Percentiles rank a stretch among this genome's conserved stretches.
These are phyloP conservation scores for Peronospora farinosa DNA, from an alignment of 352 stramenopile genomes.

Conservation along the genomic window DNA sequence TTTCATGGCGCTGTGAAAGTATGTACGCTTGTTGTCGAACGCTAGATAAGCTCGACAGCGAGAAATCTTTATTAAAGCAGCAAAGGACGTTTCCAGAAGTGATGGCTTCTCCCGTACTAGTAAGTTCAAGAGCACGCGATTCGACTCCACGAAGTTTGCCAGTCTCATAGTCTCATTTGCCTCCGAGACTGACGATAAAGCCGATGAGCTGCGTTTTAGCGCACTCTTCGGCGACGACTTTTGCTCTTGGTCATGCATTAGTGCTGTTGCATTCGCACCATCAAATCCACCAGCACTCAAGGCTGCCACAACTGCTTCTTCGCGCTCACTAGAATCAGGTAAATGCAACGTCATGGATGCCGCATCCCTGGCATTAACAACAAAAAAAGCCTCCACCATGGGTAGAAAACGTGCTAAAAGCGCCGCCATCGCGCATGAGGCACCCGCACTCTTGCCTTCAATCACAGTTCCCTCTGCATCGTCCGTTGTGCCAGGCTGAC, in stretches of 20 bases:
- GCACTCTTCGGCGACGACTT: slow-evolving; percentile 24
- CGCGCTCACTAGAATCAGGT: slow-evolving; percentile 64
- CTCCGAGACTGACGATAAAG: slow-evolving; percentile 40
- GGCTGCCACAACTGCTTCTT: slow-evolving; percentile 73
- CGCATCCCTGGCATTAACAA: slow-evolving; percentile 91
- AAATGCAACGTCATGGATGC: slow-evolving; percentile 69
- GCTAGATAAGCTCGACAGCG: slow-evolving; percentile 93
- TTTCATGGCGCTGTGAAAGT: slow-evolving; percentile 95
- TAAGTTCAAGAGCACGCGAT: slow-evolving; percentile 96
- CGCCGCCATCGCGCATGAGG: slow-evolving; percentile 87
- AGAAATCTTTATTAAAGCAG: slow-evolving; percentile 92
- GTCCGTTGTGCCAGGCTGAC: slow-evolving; percentile 35
- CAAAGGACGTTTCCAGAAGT: slow-evolving; percentile 94
- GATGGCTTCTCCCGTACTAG: slow-evolving; percentile 94
- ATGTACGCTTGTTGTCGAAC: slow-evolving; percentile 99
- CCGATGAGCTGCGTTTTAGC: slow-evolving; percentile 36
- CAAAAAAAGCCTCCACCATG: slow-evolving; percentile 98
- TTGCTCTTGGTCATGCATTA: slow-evolving; percentile 25
- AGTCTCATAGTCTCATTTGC: slow-evolving; percentile 64
- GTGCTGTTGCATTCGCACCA: slow-evolving; percentile 24
- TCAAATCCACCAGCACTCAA: slow-evolving; percentile 61
- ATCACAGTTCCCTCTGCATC: slow-evolving; percentile 76
- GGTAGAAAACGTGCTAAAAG: slow-evolving; percentile 96
- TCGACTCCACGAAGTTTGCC: slow-evolving; percentile 91
- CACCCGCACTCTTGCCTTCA: slow-evolving; percentile 81